Evolutionary conservation across 2,329 filamentous ascomycete genomes (phyloP), one percentile per base, ranked within the genome.

Genomic region (Rhynchosporium graminicola): DNA sequence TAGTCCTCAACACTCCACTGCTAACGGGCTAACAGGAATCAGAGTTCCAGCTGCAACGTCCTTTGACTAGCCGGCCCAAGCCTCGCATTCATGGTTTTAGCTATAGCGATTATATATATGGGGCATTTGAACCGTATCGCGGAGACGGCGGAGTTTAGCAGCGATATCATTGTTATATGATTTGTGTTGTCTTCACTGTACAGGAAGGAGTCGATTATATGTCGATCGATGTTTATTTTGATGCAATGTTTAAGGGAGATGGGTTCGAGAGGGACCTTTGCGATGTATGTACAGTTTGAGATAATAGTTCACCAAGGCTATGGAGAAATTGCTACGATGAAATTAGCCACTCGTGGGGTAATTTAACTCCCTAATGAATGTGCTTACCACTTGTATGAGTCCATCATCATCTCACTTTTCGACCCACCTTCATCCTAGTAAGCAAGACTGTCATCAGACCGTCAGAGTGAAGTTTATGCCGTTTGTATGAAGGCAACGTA

Each of bases 31-130:
- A 31, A 29, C 36, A 71, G 69, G 62, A 63, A 47, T 46, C 57
- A 63, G 28, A 64, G 61, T 28, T 70, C 69, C 20, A 63, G 60
- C 54, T 71, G 70, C 57, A 67, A 58, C 28, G 65, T 71, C 57
- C 45, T 70, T 7, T 72, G 70, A 71, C 69, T 70, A 65, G 67
- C 69, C 64, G 69, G 58, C 33, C 43, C 68, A 7, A 67, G 65
- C 59, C 42, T 69, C 9, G 29, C 63, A 10, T 61, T 65, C 10
- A 57, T 69, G 65, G 26, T 65, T 7, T 48, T 57, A 7, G 52
- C 50, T 46, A 28, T 61, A 42, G 46, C 46, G 33, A 46, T 57
- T 46, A 46, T 57, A 15, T 57, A 50, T 48, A 51, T 46, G 28
- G 60, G 60, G 26, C 36, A 57, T 56, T 8, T 57, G 45, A 57